Evolutionary conservation across 2,329 filamentous ascomycete species (phyloP), one percentile per base, ranked within the genome.

Genomic region (Alternaria metachromatica): DNA sequence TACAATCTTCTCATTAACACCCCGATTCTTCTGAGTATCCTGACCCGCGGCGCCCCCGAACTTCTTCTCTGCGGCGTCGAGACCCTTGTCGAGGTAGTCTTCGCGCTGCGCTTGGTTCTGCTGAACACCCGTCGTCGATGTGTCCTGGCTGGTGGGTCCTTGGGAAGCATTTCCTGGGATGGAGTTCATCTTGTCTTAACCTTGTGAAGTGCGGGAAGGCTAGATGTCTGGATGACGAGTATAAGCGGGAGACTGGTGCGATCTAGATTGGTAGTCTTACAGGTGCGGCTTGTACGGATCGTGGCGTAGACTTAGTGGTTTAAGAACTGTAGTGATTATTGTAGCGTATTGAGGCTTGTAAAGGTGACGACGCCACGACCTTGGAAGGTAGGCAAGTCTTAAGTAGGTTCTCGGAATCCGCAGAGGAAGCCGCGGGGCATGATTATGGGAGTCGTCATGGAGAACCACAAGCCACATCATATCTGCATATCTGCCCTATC

Each of bases 21-120:
- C 74, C 80, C 81, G 18, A 71, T 72, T 75, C 82, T 82, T 76
- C 76, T 81, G 28, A 76, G 81, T 37, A 50, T 78, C 62, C 30
- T 71, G 65, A 45, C 75, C 75, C 64, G 49, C 50, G 13, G 67
- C 59, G 51, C 74, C 73, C 18, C 85, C 84, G 64, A 78, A 79
- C 75, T 85, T 86, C 76, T 83, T 83, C 81, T 60, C 75, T 26
- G 57, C 66, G 50, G 61, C 46, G 28, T 67, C 66, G 26, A 68
- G 64, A 23, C 64, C 66, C 54, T 68, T 68, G 66, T 68, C 64
- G 26, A 64, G 51, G 46, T 66, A 66, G 53, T 68, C 66, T 51
- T 68, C 59, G 18, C 58, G 46, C 25, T 56, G 55, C n/a, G 49
- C 50, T 50, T 60, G 57, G 48, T 55, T 53, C 28, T 33, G 20